A percentile compares a stretch with the other conserved stretches of the same genome.
Evolutionary conservation across 2,329 filamentous ascomycete species (phyloP).

Genomic region (Atkinsonella hypoxylon): DNA sequence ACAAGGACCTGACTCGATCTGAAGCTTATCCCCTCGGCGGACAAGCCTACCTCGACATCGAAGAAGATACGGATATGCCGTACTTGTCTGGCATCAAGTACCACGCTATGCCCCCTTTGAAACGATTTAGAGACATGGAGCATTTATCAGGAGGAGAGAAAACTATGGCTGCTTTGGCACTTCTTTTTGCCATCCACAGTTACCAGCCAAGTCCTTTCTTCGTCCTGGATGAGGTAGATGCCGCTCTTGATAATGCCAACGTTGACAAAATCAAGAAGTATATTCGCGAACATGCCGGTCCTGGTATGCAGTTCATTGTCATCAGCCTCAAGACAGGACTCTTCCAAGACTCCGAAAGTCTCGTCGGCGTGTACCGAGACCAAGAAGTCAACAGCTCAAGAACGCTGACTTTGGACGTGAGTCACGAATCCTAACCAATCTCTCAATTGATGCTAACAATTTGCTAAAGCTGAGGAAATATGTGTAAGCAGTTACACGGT

Average conservation of each 20-base stretch:
- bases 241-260: constrained; percentile 95
- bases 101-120: constrained; percentile 95
- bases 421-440: constrained; percentile 24
- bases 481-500: constrained; percentile 10
- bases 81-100: constrained; percentile 96
- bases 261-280: constrained; percentile 95
- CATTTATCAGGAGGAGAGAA: constrained; percentile 95
- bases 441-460: constrained; percentile 4
- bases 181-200: constrained; percentile 92
- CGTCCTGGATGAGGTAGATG: constrained; percentile 95
- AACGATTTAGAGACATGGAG: constrained; percentile 98
- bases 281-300: constrained; percentile 83
- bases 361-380: constrained; percentile 92
- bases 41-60: constrained; percentile 75
- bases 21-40: constrained; percentile 90
- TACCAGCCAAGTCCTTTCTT: constrained; percentile 97
- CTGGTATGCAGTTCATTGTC: constrained; percentile 98
- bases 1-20: constrained; percentile 87
- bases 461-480: constrained; percentile 22
- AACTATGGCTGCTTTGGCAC: constrained; percentile 93
- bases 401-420: constrained; percentile 89
- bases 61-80: constrained; percentile 89
- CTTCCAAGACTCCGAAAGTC: constrained; percentile 90
- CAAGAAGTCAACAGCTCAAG: constrained; percentile 87
- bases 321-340: constrained; percentile 92